Conservation (phyloP, 495 filamentous ascomycete genomes). For the Penicillium flavigenum region DNA sequence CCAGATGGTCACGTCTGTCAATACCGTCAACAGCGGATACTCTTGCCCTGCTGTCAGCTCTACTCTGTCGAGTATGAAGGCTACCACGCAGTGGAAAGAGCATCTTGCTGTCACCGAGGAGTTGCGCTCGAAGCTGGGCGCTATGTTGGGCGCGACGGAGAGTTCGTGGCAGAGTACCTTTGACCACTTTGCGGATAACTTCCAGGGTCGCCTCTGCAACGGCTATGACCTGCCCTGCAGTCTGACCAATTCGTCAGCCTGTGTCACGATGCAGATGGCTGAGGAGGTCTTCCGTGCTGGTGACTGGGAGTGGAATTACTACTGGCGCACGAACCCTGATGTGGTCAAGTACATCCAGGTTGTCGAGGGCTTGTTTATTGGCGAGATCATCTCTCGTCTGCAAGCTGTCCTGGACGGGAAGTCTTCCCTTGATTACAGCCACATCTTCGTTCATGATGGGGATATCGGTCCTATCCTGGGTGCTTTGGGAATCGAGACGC, state of each 20-base stretch:
- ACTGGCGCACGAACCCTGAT: slow-evolving; percentile 40
- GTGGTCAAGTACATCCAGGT: slow-evolving; percentile 41
- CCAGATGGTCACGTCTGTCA: slow-evolving; percentile 38
- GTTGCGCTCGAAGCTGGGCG: slow-evolving; percentile 34
- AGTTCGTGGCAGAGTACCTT: slow-evolving; percentile 40
- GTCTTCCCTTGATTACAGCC: slow-evolving; percentile 33
- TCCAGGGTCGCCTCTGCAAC: slow-evolving; percentile 46
- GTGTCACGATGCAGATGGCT: slow-evolving; percentile 36
- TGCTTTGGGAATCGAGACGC: slow-evolving; percentile 28
- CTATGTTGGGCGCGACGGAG: slow-evolving; percentile 36
- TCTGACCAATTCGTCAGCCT: slow-evolving; percentile 28
- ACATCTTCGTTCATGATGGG: slow-evolving; percentile 32
- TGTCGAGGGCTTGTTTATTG: slow-evolving; percentile 44
- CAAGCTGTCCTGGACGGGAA: slow-evolving; percentile 30
- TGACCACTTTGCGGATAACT: slow-evolving; percentile 48
- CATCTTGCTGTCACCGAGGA: slow-evolving; percentile 36
- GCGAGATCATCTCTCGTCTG: slow-evolving; percentile 38
- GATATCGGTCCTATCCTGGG: slow-evolving; percentile 34
- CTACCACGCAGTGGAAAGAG: slow-evolving; percentile 37
- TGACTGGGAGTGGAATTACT: slow-evolving; percentile 51
- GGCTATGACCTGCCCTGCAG: slow-evolving; percentile 42
- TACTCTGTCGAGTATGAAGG: slow-evolving; percentile 30
- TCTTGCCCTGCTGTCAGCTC: slow-evolving; percentile 32
- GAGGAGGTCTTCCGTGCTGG: slow-evolving; percentile 45
- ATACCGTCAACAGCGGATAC: slow-evolving; percentile 43